These are phyloP conservation scores for Yamadazyma philogaea DNA, from an alignment of 805 yeast genomes.

Conservation along the genomic window DNA sequence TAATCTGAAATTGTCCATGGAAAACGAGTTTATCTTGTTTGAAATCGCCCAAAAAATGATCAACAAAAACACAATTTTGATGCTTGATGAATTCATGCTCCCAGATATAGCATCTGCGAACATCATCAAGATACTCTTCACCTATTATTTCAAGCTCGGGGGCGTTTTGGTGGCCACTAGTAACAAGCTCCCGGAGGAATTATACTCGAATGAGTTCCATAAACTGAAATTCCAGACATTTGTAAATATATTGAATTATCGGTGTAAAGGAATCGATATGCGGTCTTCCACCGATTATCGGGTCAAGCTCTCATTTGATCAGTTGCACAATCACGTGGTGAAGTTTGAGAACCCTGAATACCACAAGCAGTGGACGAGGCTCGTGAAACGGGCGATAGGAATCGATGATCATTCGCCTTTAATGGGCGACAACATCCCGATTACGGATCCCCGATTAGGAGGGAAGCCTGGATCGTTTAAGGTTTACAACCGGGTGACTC, in stretches of 20 bases:
- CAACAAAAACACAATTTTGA: constrained; percentile 51
- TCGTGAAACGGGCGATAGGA: constrained; percentile 25
- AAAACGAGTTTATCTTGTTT: constrained; percentile 61
- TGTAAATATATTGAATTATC: constrained; percentile 50
- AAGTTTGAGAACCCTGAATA: constrained; percentile 23
- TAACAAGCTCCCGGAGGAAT: constrained; percentile 67
- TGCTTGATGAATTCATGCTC: constrained; percentile 72
- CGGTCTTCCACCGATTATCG: constrained; percentile 57
- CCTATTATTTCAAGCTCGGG: constrained; percentile 68
- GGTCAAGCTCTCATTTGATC: constrained; percentile 19
- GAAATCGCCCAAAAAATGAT: constrained; percentile 68
- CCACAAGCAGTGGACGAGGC: constrained; percentile 30
- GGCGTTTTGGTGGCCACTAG: constrained; percentile 76
- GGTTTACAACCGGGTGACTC: constrained; percentile 56
- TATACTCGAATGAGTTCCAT: constrained; percentile 64
- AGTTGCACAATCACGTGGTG: constrained; percentile 28
- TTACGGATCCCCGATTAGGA: constrained; percentile 13
- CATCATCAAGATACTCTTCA: constrained; percentile 60
- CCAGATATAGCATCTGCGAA: constrained; percentile 77
- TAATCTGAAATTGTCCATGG: constrained; percentile 35
- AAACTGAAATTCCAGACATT: constrained; percentile 56
- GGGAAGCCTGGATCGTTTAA: constrained; percentile 29
- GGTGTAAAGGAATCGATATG: constrained; percentile 66
- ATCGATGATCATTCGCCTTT: constrained; percentile 8
- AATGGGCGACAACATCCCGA: constrained; percentile 6